Base-by-base conservation (phyloP, 164 flowering plant genomes). In the Piper longum region DNA sequence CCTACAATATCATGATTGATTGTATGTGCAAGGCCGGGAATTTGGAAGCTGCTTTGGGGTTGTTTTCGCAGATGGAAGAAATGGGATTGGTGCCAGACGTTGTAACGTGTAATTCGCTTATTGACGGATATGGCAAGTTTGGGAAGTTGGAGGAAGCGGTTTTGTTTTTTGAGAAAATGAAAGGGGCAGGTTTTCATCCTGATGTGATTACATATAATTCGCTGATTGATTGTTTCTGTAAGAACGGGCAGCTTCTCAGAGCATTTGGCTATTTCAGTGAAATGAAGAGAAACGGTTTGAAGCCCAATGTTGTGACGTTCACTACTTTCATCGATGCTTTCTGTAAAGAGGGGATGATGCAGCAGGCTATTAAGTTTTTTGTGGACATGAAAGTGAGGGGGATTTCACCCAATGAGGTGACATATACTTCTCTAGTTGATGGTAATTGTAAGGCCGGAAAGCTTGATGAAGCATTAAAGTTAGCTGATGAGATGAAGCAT, bases 241-340 rank as follows among this genome's bases (percentile, higher is more conserved):
- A 86, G 69, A 80, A 56, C 67, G 85, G 71, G 55, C 78, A 69
- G 65, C 66, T 86, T 79, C 80, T 81, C 13, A 56, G 54, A 64
- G 85, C 93, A 13, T 80, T 88, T 67, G 61, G 66, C 48, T 88
- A 77, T 77, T 73, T 86, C 41, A 74, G 57, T 56, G 82, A 82
- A 70, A 80, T 91, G 93, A 88, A 75, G 78, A 66, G 64, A 64
- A 74, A 71, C 44, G 82, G 84, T 48, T 48, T 91, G 75, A 81
- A 80, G 64, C 91, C 96, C n/a, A 86, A 86, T 82, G 91, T 81
- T 65, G 85, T 86, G 54, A 91, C 96, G 57, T 91, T 78, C 67
- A 91, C 89, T 78, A 83, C 91, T 26, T 76, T 88, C 55, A 79
- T 91, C 63, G 96, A 91, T 82, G 84, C 86, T 13, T 85, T 88